phyloP scores from a whole-genome alignment of 257 asterid genomes.

The Ilex aquifolium region DNA sequence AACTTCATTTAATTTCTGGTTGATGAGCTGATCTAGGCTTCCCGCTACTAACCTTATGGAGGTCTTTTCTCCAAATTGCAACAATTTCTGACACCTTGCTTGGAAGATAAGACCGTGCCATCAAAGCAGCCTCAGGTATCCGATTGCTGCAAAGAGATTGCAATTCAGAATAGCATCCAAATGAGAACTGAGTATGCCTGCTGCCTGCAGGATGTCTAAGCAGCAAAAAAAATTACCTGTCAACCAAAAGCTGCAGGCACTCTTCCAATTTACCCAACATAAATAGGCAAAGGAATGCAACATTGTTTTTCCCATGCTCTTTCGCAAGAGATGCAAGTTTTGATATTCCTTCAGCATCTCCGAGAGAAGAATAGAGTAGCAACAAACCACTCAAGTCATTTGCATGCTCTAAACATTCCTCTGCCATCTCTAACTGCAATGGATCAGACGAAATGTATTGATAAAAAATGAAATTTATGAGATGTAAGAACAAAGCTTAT shows the following conservation, averaged over 20 bases:
- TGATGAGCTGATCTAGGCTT: too few species aligned
- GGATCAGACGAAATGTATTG: neutral
- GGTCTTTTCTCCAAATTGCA: conserved; percentile 91
- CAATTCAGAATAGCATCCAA: conserved; percentile 12
- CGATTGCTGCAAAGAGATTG: conserved; percentile 65
- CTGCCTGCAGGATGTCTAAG: conserved; percentile 11
- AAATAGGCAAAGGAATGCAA: conserved; percentile 88
- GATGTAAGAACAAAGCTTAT: conserved; percentile 4
- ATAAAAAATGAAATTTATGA: conserved; percentile 8
- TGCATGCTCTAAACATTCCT: conserved; percentile 88
- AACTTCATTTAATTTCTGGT: too few species aligned
- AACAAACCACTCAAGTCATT: conserved; percentile 91
- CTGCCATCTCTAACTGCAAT: conserved; percentile 85
- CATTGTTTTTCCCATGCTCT: conserved; percentile 90
- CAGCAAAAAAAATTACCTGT: conserved; percentile 44
- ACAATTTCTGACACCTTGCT: conserved; percentile 96
- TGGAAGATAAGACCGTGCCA: conserved; percentile 99
- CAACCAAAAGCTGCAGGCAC: conserved; percentile 89
- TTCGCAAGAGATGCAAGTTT: conserved; percentile 73
- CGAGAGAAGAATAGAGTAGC: conserved; percentile 81
- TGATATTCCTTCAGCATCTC: conserved; percentile 75
- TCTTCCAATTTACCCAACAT: conserved; percentile 93
- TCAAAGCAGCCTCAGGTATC: conserved; percentile 99
- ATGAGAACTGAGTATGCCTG: conserved; percentile 9
- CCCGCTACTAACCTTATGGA: conserved; percentile 50